Evolutionary conservation across 257 asterid genomes (phyloP).

Genomic region (Prunella vulgaris): DNA sequence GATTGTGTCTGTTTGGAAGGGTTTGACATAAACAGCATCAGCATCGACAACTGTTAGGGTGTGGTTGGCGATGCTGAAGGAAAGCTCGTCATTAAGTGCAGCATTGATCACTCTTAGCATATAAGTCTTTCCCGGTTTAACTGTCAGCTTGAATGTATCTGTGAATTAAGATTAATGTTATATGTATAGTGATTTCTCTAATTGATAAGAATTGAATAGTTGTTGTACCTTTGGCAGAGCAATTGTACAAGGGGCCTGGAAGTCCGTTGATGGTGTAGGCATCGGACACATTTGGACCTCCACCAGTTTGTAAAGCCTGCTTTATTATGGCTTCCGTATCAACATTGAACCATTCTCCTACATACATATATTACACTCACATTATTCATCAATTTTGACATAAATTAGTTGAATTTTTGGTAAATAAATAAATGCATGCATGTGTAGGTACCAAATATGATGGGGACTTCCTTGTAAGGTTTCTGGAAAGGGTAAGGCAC

Average conservation of each 20-base stretch:
- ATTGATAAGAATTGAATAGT: neutral
- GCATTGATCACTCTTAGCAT: constrained; percentile 20
- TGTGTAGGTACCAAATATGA: constrained; percentile 47
- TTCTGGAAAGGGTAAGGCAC: constrained; percentile 45
- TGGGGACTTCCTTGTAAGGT: constrained; percentile 55
- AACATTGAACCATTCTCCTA: constrained; percentile 23
- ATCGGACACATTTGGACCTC: constrained; percentile 23
- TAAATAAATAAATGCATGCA: neutral
- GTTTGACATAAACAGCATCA: constrained; percentile 17
- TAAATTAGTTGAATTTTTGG: too few species aligned
- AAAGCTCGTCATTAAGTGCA: constrained; percentile 26
- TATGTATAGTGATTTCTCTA: too few species aligned
- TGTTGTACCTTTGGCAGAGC: constrained; percentile 11
- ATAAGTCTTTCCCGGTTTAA: constrained; percentile 15
- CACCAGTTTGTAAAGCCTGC: constrained; percentile 17
- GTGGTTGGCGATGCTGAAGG: constrained; percentile 23
- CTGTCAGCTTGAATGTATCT: constrained; percentile 22
- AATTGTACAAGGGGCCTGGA: constrained; percentile 21
- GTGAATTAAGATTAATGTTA: too few species aligned
- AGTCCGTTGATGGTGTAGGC: constrained; percentile 24
- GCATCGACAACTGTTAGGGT: constrained; percentile 13
- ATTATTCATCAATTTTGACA: too few species aligned
- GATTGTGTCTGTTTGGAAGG: constrained; percentile 13
- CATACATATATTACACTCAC: too few species aligned
- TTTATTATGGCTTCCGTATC: constrained; percentile 18